Base-by-base conservation (phyloP, 192 early-diverging fungal genomes). In the Coemansia umbellata region DNA sequence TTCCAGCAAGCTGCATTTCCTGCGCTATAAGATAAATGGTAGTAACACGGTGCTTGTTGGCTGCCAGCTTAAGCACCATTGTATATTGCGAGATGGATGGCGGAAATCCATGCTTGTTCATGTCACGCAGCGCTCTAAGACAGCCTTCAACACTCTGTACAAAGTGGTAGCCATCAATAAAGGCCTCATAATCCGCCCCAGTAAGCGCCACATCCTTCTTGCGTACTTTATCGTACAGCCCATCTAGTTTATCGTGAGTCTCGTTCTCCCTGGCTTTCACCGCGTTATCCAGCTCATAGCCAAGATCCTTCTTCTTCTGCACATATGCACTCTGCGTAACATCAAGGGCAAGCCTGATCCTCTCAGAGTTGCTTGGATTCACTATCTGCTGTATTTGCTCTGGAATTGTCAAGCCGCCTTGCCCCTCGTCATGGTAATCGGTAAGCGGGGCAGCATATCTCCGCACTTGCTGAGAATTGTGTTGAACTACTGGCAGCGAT, bases 1-100 rank as follows among this genome's bases (percentile, higher is more conserved):
- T 53, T 5, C 62, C 54, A 10, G 62, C 61, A 5, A 31, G 28
- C 26, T 32, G 57, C 73, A 69, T 69, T 31, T 76, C 61, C 47
- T 57, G 64, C 36, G 49, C 60, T 1, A 74, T 43, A 0, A 8
- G 51, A 4, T 44, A 63, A 3, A 76, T 27, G 11, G 28, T 62
- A 6, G 0, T 8, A 18, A 45, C 11, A 5, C 26, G 2, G 17
- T 3, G 17, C 44, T 15, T 31, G 9, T 18, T 19, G 10, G 35
- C 33, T 8, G 66, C 58, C 22, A 35, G 32, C 31, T 36, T 37
- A 42, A 69, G 40, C 26, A 60, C 73, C 53, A 55, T 58, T 10
- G 47, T 19, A 30, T 53, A 64, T 57, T 76, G 73, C 41, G 62
- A 40, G 4, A 7, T 21, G 0, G 41, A 28, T 0, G 47, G 43